phyloP scores from a whole-genome alignment of 2,329 filamentous ascomycete genomes.

The Lachnellula subtilissima region DNA sequence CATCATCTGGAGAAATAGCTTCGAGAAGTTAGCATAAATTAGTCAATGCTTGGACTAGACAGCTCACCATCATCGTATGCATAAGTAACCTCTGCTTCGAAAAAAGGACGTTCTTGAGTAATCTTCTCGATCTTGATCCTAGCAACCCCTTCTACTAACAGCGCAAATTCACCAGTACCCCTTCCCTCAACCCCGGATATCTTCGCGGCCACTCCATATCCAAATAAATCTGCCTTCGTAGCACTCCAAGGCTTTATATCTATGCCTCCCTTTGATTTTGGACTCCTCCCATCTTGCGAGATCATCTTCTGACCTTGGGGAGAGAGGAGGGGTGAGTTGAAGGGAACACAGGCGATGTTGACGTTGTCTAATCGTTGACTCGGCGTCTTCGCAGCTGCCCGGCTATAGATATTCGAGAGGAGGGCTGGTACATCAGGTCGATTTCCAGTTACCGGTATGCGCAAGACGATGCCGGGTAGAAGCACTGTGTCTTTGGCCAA shows the following conservation, averaged over 20 bases:
- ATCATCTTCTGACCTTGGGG: conserved; percentile 72
- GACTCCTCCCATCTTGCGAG: conserved; percentile 52
- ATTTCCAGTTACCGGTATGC: conserved; percentile 72
- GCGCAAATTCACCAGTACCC: conserved; percentile 68
- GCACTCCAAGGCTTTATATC: conserved; percentile 55
- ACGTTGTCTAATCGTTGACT: conserved; percentile 61
- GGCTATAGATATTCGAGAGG: conserved; percentile 78
- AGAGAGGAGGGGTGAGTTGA: conserved; percentile 70
- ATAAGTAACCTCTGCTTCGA: conserved; percentile 73
- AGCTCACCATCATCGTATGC: conserved; percentile 63
- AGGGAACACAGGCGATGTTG: conserved; percentile 81
- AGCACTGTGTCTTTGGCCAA: conserved; percentile 77
- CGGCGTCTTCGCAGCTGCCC: conserved; percentile 62
- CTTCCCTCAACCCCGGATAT: conserved; percentile 74
- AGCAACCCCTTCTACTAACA: conserved; percentile 81
- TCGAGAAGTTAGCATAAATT: conserved; percentile 14
- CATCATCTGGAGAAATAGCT: conserved; percentile 45
- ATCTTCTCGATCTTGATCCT: conserved; percentile 72
- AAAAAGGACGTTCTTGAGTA: conserved; percentile 74
- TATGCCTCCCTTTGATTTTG: conserved; percentile 20
- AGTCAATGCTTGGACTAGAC: neutral
- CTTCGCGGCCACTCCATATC: conserved; percentile 75
- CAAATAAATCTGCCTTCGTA: conserved; percentile 70
- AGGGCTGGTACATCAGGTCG: conserved; percentile 86
- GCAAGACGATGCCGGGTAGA: conserved; percentile 77